Conservation (phyloP, 805 yeast species). For the Candida lessepsii region DNA sequence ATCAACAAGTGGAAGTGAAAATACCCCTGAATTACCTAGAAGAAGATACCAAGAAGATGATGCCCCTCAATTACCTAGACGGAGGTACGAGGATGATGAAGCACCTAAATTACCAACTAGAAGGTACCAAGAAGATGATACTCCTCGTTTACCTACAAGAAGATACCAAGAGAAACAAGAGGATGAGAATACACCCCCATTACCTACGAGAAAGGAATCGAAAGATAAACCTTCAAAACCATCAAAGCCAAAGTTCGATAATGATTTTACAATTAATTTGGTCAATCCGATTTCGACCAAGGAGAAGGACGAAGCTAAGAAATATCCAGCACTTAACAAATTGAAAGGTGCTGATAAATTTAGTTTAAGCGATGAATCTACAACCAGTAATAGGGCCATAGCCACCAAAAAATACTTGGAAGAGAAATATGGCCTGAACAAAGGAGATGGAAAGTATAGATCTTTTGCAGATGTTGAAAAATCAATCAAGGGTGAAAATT, state of each 20-base stretch:
- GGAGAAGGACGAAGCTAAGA: no score
- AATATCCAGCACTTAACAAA: no score
- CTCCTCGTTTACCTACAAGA: constrained; percentile 6
- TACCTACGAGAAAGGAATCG: constrained; percentile 5
- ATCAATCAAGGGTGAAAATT: constrained; percentile 14
- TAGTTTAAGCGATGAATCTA: no score
- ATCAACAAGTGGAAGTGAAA: constrained; percentile 7
- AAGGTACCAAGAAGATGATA: constrained; percentile 6
- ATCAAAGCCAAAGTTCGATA: constrained; percentile 1
- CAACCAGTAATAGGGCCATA: background rate
- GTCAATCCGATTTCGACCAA: constrained; percentile 18
- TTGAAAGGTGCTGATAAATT: no score
- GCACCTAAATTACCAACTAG: constrained; percentile 9
- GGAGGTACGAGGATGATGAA: constrained; percentile 6
- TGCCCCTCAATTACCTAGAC: constrained; percentile 8
- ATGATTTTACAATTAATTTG: constrained; percentile 16
- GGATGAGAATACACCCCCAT: constrained; percentile 7
- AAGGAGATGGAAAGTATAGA: constrained; percentile 8
- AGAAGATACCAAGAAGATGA: constrained; percentile 8
- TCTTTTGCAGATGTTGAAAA: constrained; percentile 24
- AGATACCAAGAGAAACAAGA: no score
- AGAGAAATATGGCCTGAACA: background rate
- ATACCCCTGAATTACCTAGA: constrained; percentile 7
- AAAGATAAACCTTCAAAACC: constrained; percentile 4
- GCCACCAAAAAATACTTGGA: background rate